phyloP scores from a whole-genome alignment of 1,284 basidiomycete species.

The Heliocybe sulcata region DNA sequence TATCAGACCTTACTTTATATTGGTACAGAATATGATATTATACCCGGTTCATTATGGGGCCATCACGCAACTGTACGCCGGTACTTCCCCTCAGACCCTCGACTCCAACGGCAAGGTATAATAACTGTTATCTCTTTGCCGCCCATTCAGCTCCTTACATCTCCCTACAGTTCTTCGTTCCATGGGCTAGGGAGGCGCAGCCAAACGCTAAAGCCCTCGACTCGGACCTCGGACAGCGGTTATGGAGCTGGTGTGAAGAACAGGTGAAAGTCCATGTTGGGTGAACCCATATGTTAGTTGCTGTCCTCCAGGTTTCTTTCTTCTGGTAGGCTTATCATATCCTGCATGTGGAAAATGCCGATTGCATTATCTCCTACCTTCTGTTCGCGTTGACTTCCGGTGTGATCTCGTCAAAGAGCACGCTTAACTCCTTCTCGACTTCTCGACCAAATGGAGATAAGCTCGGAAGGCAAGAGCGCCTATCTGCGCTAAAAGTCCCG shows the following conservation, averaged over 20 bases:
- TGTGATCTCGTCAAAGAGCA: neutral
- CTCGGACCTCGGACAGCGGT: conserved; percentile 15
- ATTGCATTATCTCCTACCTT: no score
- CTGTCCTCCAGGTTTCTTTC: neutral
- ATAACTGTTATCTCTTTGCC: neutral
- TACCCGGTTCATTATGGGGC: conserved; percentile 14
- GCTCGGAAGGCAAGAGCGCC: neutral
- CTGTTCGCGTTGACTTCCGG: no score
- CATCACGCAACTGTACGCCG: conserved; percentile 16
- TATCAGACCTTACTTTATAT: neutral
- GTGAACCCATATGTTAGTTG: no score
- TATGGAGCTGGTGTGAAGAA: conserved; percentile 28
- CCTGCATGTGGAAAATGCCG: no score
- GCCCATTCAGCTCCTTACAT: no score
- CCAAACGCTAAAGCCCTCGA: conserved; percentile 14
- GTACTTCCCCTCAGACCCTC: conserved; percentile 11
- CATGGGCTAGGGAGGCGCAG: conserved; percentile 20
- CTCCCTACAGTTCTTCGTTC: conserved; percentile 18
- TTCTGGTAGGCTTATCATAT: no score
- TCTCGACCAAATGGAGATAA: neutral
- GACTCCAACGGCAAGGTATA: conserved; percentile 12
- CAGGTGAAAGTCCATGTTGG: conserved; percentile 15
- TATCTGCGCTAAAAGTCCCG: neutral
- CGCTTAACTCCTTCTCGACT: neutral
- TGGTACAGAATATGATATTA: conserved; percentile 1